A percentile compares a stretch with the other conserved stretches of the same genome.
Conservation (phyloP, 2,329 filamentous ascomycete species). For the Fusarium bactridioides region DNA sequence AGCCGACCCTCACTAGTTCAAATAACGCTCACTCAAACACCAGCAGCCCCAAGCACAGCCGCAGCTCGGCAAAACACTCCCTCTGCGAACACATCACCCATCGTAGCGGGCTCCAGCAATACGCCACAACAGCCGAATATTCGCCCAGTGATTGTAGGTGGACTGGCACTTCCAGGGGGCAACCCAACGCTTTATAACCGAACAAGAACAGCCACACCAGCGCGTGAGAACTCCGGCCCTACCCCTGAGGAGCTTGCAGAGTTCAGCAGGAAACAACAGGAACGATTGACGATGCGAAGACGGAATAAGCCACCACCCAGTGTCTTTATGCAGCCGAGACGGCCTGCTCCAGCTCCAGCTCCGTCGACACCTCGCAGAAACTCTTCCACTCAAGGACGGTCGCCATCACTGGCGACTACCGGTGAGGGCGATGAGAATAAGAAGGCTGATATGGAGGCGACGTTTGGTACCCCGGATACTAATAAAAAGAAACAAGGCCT, state of each 20-base stretch:
- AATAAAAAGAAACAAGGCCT: not conserved
- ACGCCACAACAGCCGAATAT: not conserved
- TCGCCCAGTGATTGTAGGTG: not conserved
- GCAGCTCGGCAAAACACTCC: not conserved
- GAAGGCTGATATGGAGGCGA: too few relatives aligned
- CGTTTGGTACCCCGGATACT: not conserved
- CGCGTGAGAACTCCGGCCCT: not conserved
- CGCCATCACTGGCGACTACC: not conserved
- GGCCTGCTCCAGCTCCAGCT: not conserved
- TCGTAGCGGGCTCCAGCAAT: not conserved
- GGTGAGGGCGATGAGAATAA: not conserved
- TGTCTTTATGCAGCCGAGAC: not conserved
- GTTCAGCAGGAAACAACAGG: not conserved
- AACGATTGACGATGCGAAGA: not conserved
- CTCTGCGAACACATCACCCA: not conserved
- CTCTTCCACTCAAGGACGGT: not conserved
- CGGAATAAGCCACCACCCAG: not conserved
- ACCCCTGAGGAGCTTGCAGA: not conserved
- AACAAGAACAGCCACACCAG: not conserved
- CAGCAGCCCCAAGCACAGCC: not conserved
- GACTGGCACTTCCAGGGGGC: slow-evolving; percentile 20
- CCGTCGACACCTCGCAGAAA: not conserved
- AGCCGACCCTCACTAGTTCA: not conserved
- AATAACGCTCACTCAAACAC: too few relatives aligned
- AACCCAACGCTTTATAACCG: not conserved